These are phyloP conservation scores for Solanum bulbocastanum DNA, from an alignment of 257 asterid genomes.

Conservation along the genomic window DNA sequence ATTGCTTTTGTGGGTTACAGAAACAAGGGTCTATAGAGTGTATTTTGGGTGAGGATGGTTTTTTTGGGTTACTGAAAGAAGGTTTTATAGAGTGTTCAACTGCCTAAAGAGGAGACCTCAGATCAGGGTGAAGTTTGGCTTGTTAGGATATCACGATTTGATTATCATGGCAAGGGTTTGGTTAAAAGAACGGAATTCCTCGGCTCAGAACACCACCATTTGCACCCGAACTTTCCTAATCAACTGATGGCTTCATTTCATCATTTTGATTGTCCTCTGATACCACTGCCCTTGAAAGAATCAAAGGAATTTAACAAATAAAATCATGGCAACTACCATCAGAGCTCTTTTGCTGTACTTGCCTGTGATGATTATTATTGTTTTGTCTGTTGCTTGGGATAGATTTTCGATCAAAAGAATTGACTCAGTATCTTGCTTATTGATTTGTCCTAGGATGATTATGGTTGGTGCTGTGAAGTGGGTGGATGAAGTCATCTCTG, in stretches of 20 bases:
- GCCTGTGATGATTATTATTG: not conserved
- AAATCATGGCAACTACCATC: not conserved
- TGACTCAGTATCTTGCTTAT: not conserved
- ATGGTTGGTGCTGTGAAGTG: slow-evolving; percentile 97
- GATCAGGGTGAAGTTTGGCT: not conserved
- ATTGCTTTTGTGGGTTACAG: not conserved
- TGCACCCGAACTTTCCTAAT: not conserved
- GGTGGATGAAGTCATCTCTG: slow-evolving; percentile 95
- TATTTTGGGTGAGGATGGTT: not conserved
- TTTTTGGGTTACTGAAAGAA: not conserved
- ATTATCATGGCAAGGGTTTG: not conserved
- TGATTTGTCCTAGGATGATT: slow-evolving; percentile 51
- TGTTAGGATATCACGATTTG: not conserved
- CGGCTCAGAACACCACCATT: not conserved
- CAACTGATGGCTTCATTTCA: not conserved
- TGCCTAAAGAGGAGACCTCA: not conserved
- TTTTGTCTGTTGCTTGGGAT: not conserved
- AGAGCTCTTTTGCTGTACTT: not conserved
- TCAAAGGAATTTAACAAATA: not conserved
- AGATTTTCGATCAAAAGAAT: not conserved
- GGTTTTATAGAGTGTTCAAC: not conserved
- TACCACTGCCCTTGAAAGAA: not conserved
- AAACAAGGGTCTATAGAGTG: not conserved
- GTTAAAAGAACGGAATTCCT: not conserved
- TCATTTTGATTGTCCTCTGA: not conserved